phyloP scores from a whole-genome alignment of 192 early-diverging fungal genomes.

The Diversispora epigaea region DNA sequence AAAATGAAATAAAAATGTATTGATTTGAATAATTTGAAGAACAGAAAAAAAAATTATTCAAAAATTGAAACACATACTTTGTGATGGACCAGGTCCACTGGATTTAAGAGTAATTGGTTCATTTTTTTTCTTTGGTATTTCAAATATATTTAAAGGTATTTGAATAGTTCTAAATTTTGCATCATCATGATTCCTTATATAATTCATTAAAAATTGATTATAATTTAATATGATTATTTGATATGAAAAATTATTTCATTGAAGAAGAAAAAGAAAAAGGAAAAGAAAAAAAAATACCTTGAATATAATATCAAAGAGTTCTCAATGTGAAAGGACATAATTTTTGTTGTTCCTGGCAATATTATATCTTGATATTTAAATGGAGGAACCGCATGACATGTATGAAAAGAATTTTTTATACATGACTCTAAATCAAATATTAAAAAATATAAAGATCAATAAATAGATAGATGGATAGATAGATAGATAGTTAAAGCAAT shows the following conservation, averaged over 20 bases:
- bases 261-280: background rate
- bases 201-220: background rate
- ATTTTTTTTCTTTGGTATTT: background rate
- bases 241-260: background rate
- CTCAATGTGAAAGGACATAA: slow-evolving; percentile 22
- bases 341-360: slow-evolving; percentile 15
- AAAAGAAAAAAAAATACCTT: slow-evolving; percentile 4
- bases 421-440: background rate
- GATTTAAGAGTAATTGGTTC: background rate
- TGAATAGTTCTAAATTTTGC: slow-evolving; percentile 16
- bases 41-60: too few relatives aligned
- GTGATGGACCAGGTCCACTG: slow-evolving; percentile 5
- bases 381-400: slow-evolving; percentile 5
- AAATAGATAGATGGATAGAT: too few relatives aligned
- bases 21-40: too few relatives aligned
- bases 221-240: background rate
- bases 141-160: slow-evolving; percentile 17
- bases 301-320: slow-evolving; percentile 23
- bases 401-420: background rate
- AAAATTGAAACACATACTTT: slow-evolving; percentile 23
- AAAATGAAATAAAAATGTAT: too few relatives aligned
- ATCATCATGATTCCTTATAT: slow-evolving; percentile 5
- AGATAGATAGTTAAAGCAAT: background rate
- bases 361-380: slow-evolving; percentile 25
- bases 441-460: too few relatives aligned